Evolutionary conservation across 805 yeast species (phyloP).

Genomic region (Barnettozyma sucrosica): DNA sequence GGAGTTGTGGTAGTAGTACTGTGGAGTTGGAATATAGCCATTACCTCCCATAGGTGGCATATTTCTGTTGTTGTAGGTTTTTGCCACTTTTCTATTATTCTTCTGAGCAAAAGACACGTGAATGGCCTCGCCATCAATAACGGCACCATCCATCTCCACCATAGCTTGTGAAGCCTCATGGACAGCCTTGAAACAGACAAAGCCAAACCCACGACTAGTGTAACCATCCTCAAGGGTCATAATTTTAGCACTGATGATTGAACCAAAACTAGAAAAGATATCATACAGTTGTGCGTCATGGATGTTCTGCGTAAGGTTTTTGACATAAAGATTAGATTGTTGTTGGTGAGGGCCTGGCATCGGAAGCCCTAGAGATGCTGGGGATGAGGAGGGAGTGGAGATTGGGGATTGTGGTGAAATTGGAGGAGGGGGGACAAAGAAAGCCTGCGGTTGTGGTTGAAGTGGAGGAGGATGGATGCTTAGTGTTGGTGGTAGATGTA

Average conservation of each 20-base stretch:
- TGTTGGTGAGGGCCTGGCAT: constrained; percentile 45
- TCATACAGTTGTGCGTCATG: constrained; percentile 43
- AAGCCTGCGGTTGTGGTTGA: not conserved
- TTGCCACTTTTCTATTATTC: constrained; percentile 44
- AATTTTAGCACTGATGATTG: constrained; percentile 44
- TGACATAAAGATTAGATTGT: constrained; percentile 66
- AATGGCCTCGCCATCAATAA: constrained; percentile 45
- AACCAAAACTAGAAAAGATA: constrained; percentile 41
- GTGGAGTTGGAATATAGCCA: constrained; percentile 1
- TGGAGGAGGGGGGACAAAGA: not conserved
- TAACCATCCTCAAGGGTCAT: constrained; percentile 34
- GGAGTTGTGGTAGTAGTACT: not conserved
- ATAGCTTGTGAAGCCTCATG: constrained; percentile 62
- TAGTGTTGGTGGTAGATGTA: constrained; percentile 2
- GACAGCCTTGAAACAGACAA: constrained; percentile 61
- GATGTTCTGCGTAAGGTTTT: constrained; percentile 46
- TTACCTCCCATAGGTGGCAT: not conserved
- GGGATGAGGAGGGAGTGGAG: constrained; percentile 1
- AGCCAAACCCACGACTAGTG: constrained; percentile 68
- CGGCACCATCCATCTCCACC: constrained; percentile 55
- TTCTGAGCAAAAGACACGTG: constrained; percentile 73
- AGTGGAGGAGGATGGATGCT: constrained; percentile 3
- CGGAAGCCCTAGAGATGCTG: constrained; percentile 19
- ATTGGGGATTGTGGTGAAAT: not conserved
- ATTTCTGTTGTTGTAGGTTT: not conserved